A percentile compares a stretch with the other conserved stretches of the same genome.
These are phyloP conservation scores for Euphrasia confusa DNA, from an alignment of 257 asterid genomes.

Conservation along the genomic window DNA sequence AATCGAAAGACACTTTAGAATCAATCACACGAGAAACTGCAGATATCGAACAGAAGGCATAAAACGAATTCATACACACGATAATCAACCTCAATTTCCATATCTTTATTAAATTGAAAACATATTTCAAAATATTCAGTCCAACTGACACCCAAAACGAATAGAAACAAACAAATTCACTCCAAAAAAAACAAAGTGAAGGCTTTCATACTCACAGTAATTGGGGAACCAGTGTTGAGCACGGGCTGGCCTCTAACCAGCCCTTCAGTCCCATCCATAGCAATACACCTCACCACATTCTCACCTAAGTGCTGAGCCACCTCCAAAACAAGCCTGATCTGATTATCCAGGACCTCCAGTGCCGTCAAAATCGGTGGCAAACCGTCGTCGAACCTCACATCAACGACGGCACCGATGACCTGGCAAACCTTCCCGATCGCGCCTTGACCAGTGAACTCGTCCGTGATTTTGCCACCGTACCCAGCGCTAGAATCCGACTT, in stretches of 20 bases:
- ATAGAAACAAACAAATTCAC: conserved; percentile 1
- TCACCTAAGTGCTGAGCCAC: conserved; percentile 96
- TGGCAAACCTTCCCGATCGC: conserved; percentile 75
- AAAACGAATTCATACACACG: neutral
- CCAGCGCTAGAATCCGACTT: conserved; percentile 24
- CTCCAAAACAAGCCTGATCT: conserved; percentile 91
- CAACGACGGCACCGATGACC: conserved; percentile 97
- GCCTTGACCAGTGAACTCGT: conserved; percentile 70
- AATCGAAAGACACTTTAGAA: neutral
- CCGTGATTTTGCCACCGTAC: conserved; percentile 55
- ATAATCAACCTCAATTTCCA: neutral
- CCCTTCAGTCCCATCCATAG: conserved; percentile 99
- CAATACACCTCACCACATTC: conserved; percentile 86
- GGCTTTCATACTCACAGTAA: conserved; percentile 51
- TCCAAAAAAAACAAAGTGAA: neutral
- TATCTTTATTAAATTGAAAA: neutral
- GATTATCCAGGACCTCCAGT: conserved; percentile 79
- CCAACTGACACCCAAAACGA: neutral
- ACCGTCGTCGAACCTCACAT: conserved; percentile 80
- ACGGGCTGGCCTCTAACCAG: conserved; percentile 91
- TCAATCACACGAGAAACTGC: neutral
- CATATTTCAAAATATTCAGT: neutral
- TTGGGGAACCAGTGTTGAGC: conserved; percentile 89
- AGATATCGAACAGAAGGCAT: conserved; percentile 13
- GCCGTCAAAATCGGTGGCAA: conserved; percentile 86